Evolutionary conservation across 2,329 filamentous ascomycete species (phyloP), one percentile per base, ranked within the genome.

Genomic region (Neofusicoccum sp.): DNA sequence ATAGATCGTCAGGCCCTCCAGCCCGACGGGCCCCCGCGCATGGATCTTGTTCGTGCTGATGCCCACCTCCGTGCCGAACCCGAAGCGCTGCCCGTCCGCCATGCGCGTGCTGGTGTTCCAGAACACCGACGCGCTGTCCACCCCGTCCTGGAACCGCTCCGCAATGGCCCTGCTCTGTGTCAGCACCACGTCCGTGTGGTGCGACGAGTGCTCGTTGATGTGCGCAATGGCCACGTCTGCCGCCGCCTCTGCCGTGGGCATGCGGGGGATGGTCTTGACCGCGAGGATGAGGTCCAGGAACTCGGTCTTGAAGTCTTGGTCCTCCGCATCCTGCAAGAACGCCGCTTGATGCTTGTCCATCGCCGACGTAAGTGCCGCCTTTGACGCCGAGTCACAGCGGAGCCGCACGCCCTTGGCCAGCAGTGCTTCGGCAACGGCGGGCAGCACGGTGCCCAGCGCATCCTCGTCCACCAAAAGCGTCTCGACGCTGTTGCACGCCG

Each of bases 11-110:
- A 99, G 78, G 0, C 95, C 95, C 73, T 98, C 95, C 59, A 99
- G 80, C 1, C 95, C 95, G 5, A 99, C 95, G 0, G 95, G 95
- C 0, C 95, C 95, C 56, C 95, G 84, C 1, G 92, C 91, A 75
- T 99, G 95, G 67, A 99, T 97, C 82, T 98, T 99, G 82, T 97
- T 99, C 56, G 95, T 99, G 80, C 91, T 96, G 78, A 99, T 98
- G 61, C 95, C 95, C 29, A 99, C 95, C 79, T 99, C 95, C 0
- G 95, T 98, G 52, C 95, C 95, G 78, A 99, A 99, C 6, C 95
- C 95, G 75, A 96, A 98, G 45, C 95, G 85, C 90, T 96, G 97
- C 6, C 95, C 95, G 76, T 99, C 95, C 5, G 93, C 93, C 79
- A 99, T 94, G 56, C 95, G 87, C 7, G 92, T 97, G 29, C 92